A percentile compares a stretch with the other conserved stretches of the same genome.
Conservation (phyloP, 805 yeast genomes). For the Komagataella pastoris region DNA sequence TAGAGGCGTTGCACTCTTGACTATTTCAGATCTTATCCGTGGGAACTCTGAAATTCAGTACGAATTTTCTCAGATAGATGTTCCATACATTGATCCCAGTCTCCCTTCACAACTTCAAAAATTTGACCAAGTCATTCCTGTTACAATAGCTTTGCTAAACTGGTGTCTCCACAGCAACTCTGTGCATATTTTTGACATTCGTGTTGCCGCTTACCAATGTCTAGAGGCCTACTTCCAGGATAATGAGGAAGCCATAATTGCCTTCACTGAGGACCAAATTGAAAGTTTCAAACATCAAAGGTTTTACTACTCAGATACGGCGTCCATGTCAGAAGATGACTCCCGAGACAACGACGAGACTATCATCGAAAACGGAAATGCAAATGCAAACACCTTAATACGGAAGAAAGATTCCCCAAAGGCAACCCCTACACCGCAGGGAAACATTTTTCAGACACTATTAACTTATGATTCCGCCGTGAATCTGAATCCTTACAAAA, state of each 20-base stretch:
- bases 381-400: not conserved
- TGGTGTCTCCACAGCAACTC: conserved; percentile 79
- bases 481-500: conserved; percentile 71
- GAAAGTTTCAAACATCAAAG: conserved; percentile 18
- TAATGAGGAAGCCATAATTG: conserved; percentile 45
- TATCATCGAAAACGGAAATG: not conserved
- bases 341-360: not conserved
- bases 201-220: conserved; percentile 59
- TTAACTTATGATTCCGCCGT: conserved; percentile 65
- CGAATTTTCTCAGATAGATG: conserved; percentile 71
- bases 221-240: conserved; percentile 56
- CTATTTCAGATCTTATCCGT: conserved; percentile 67
- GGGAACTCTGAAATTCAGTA: conserved; percentile 56
- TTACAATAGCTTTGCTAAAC: conserved; percentile 56
- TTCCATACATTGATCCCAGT: conserved; percentile 76
- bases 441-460: conserved; percentile 57
- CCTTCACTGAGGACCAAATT: conserved; percentile 59
- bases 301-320: not conserved
- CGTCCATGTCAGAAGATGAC: not conserved
- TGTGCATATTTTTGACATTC: conserved; percentile 69
- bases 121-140: conserved; percentile 40
- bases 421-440: conserved; percentile 20
- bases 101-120: conserved; percentile 17
- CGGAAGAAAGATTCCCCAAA: not conserved
- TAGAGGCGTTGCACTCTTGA: conserved; percentile 53